Evolutionary conservation across 805 yeast genomes (phyloP).

Genomic region (Candida ulmi): DNA sequence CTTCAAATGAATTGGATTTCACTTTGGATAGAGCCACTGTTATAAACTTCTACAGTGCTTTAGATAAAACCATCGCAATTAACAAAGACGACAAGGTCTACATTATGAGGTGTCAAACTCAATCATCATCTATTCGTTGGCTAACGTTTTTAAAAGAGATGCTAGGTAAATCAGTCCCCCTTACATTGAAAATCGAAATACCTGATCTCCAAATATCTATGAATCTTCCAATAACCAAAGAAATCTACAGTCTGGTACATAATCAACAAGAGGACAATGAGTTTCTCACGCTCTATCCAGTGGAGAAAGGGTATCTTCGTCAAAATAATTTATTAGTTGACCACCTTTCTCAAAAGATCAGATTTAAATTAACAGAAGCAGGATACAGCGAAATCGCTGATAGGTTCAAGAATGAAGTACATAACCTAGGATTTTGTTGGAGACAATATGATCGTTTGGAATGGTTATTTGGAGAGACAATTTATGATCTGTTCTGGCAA

Average conservation of each 20-base stretch:
- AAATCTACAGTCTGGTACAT: slow-evolving; percentile 6
- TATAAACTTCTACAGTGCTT: slow-evolving; percentile 53
- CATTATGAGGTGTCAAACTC: slow-evolving; percentile 51
- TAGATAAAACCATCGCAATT: slow-evolving; percentile 67
- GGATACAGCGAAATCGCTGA: slow-evolving; percentile 21
- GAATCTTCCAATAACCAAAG: slow-evolving; percentile 18
- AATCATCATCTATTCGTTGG: slow-evolving; percentile 57
- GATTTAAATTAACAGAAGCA: slow-evolving; percentile 26
- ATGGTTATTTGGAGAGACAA: slow-evolving; percentile 49
- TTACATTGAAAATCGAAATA: slow-evolving; percentile 38
- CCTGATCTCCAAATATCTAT: slow-evolving; percentile 32
- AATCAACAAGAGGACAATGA: not conserved
- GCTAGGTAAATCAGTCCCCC: slow-evolving; percentile 38
- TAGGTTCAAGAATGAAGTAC: slow-evolving; percentile 21
- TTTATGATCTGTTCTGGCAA: slow-evolving; percentile 35
- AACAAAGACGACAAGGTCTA: slow-evolving; percentile 35
- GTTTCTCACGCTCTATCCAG: slow-evolving; percentile 1
- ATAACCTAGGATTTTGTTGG: slow-evolving; percentile 49
- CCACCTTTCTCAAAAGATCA: slow-evolving; percentile 33
- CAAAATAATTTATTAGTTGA: slow-evolving; percentile 27
- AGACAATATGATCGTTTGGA: slow-evolving; percentile 71
- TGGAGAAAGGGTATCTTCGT: slow-evolving; percentile 20
- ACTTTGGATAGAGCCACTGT: slow-evolving; percentile 23
- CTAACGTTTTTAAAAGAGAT: slow-evolving; percentile 46
- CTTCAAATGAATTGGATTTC: slow-evolving; percentile 25